Evolutionary conservation across 345 rosid genomes (phyloP).

Genomic region (Citrus unshiu): DNA sequence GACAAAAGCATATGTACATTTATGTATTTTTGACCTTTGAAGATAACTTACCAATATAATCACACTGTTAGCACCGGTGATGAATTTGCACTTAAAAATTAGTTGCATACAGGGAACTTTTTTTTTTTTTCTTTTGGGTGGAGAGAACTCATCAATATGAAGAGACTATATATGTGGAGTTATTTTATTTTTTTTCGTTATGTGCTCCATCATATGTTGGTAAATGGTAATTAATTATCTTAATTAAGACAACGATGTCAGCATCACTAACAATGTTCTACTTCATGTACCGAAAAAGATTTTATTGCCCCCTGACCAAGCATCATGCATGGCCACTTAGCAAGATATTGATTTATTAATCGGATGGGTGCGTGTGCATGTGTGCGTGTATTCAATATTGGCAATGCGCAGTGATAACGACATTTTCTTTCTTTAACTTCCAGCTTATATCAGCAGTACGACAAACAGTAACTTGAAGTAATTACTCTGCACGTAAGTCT

Average conservation of each 20-base stretch:
- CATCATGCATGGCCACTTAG: not conserved
- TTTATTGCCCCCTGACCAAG: not conserved
- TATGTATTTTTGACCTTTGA: no score
- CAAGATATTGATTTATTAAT: not conserved
- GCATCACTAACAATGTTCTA: not conserved
- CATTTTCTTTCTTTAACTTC: not conserved
- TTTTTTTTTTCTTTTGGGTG: no score
- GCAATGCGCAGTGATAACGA: not conserved
- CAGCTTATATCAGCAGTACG: not conserved
- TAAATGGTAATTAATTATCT: no score
- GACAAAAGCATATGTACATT: not conserved
- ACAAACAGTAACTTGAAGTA: no score
- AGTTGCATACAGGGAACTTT: no score
- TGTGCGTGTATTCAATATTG: not conserved
- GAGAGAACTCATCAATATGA: not conserved
- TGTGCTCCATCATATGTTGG: not conserved
- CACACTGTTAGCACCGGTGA: no score
- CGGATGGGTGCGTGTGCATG: not conserved
- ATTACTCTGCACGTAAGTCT: not conserved
- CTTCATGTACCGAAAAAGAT: not conserved
- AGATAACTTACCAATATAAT: no score
- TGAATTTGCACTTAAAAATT: no score
- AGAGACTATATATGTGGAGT: no score
- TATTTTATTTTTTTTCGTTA: no score
- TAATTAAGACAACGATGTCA: no score